Percentiles rank a stretch among this genome's conserved stretches.
These are phyloP conservation scores for Puccinia novopanici DNA, from an alignment of 1,284 basidiomycete species.

Conservation along the genomic window DNA sequence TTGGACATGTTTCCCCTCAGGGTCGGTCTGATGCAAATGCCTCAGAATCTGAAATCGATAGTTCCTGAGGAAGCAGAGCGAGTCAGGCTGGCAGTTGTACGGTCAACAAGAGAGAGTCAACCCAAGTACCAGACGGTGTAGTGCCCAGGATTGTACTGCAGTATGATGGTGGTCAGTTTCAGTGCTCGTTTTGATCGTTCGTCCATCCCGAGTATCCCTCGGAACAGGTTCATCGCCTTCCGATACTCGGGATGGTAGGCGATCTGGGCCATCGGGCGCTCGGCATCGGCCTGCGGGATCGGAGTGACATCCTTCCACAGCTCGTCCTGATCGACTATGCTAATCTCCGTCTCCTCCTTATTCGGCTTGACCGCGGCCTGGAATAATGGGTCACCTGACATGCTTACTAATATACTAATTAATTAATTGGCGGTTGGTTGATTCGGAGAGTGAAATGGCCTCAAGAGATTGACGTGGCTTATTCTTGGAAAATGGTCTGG, in stretches of 20 bases:
- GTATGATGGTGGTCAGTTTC: conserved; percentile 78
- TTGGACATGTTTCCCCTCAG: conserved; percentile 65
- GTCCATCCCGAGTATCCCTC: conserved; percentile 72
- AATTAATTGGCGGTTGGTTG: too few species aligned
- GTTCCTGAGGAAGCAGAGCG: conserved; percentile 67
- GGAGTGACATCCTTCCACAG: conserved; percentile 76
- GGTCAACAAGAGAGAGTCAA: conserved; percentile 54
- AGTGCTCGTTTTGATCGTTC: conserved; percentile 80
- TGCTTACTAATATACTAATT: too few species aligned
- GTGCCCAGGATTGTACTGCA: conserved; percentile 84
- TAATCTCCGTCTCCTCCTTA: neutral
- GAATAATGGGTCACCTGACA: too few species aligned
- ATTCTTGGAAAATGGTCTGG: too few species aligned
- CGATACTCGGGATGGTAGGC: conserved; percentile 62
- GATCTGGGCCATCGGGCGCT: conserved; percentile 63
- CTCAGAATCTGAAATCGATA: conserved; percentile 83
- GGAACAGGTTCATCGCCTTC: conserved; percentile 87
- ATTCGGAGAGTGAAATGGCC: too few species aligned
- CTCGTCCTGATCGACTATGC: conserved; percentile 24
- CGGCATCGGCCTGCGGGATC: conserved; percentile 75
- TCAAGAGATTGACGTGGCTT: too few species aligned
- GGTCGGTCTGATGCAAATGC: conserved; percentile 62
- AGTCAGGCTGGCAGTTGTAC: neutral
- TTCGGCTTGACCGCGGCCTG: neutral
- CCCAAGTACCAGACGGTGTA: conserved; percentile 81